phyloP scores from a whole-genome alignment of 1,284 basidiomycete species.

The Apiotrichum gamsii region DNA sequence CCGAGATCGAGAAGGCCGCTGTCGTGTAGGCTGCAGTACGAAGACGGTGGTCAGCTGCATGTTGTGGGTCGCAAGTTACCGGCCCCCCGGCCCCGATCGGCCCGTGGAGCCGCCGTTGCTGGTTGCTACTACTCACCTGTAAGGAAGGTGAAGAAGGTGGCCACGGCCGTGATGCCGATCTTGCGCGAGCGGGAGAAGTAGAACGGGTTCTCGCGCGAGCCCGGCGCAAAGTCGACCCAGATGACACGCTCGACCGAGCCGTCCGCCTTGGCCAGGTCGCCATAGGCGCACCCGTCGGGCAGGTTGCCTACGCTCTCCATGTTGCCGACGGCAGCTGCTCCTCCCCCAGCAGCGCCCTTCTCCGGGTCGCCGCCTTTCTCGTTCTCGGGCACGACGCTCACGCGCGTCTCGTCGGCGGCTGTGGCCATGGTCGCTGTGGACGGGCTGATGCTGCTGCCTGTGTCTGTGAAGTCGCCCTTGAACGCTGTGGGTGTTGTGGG shows the following conservation, averaged over 20 bases:
- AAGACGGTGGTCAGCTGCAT: neutral
- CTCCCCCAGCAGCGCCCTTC: too few species aligned
- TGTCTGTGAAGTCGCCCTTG: too few species aligned
- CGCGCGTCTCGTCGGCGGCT: too few species aligned
- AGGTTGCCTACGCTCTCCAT: neutral
- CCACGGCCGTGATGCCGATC: conserved; percentile 58
- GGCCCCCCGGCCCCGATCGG: too few species aligned
- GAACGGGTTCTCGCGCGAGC: conserved; percentile 55
- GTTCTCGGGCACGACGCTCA: too few species aligned
- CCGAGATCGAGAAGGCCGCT: conserved; percentile 57
- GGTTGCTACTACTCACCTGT: conserved; percentile 47
- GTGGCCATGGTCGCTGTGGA: too few species aligned
- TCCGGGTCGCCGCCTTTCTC: too few species aligned
- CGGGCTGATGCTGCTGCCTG: too few species aligned
- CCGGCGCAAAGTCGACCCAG: conserved; percentile 57
- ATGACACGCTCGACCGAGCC: conserved; percentile 24
- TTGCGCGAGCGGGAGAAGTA: conserved; percentile 54
- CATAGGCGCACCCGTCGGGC: conserved; percentile 10
- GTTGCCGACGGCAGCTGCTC: too few species aligned
- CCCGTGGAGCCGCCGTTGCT: neutral
- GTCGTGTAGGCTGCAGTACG: conserved; percentile 53
- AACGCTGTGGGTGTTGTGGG: too few species aligned
- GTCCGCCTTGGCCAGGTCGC: neutral
- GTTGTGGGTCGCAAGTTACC: too few species aligned
- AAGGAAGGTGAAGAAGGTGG: conserved; percentile 56